A percentile compares a stretch with the other conserved stretches of the same genome.
phyloP scores from a whole-genome alignment of 345 rosid species.

The Excoecaria cochinchinensis region DNA sequence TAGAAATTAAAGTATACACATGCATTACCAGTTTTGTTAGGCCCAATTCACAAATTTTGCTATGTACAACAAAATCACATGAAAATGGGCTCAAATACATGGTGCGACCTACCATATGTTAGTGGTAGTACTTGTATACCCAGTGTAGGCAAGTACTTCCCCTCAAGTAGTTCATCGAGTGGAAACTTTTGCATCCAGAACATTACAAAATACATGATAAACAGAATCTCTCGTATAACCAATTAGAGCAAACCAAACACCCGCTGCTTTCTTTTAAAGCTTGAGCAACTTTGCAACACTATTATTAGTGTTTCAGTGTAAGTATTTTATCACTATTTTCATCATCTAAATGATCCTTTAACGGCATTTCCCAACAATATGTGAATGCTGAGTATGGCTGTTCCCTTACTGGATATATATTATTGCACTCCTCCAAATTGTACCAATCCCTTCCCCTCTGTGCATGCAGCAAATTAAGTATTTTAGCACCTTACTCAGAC shows the following conservation, averaged over 20 bases:
- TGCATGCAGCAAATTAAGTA: background rate
- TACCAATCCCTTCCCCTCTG: background rate
- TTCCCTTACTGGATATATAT: background rate
- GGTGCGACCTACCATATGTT: too few species aligned
- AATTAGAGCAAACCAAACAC: background rate
- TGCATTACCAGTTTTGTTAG: background rate
- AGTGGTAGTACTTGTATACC: too few species aligned
- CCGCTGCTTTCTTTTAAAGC: background rate
- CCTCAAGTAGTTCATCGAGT: background rate
- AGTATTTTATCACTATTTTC: background rate
- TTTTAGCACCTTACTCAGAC: background rate
- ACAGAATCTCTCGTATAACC: background rate
- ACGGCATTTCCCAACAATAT: background rate
- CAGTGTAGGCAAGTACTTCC: too few species aligned
- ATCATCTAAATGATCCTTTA: background rate
- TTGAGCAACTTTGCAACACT: background rate
- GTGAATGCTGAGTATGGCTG: background rate
- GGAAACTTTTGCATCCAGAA: background rate
- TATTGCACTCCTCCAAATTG: background rate
- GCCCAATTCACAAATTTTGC: background rate
- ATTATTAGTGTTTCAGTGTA: background rate
- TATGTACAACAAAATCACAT: too few species aligned
- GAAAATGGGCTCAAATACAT: too few species aligned
- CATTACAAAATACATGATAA: background rate
- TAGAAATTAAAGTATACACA: background rate